A percentile compares a stretch with the other conserved stretches of the same genome.
These are phyloP conservation scores for Effrenium voratum DNA, from an alignment of 73 alveolate genomes.

Conservation along the genomic window DNA sequence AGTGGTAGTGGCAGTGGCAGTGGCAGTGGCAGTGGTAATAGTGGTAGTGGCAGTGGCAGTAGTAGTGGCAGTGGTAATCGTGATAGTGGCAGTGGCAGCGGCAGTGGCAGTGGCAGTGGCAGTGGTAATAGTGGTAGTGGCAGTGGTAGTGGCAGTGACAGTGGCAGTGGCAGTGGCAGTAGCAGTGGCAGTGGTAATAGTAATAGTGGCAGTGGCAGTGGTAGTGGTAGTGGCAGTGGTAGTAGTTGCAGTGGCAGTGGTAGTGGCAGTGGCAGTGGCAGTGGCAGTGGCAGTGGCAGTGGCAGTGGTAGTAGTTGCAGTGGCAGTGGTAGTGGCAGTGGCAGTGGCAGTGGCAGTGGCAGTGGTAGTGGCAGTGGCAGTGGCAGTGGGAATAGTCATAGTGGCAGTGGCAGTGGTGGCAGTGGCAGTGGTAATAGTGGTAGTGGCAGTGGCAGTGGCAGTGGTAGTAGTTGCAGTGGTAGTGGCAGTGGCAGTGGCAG, in stretches of 20 bases:
- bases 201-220: neutral
- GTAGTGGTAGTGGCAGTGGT: neutral
- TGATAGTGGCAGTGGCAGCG: neutral
- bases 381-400: neutral
- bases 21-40: neutral
- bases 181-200: neutral
- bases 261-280: neutral
- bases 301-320: neutral
- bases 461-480: neutral
- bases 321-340: neutral
- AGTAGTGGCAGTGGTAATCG: neutral
- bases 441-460: neutral
- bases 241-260: neutral
- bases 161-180: neutral
- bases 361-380: neutral
- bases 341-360: neutral
- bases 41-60: neutral
- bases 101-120: conserved; percentile 17
- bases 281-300: neutral
- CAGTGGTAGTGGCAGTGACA: neutral
- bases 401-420: neutral
- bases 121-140: neutral
- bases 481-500: neutral
- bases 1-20: neutral
- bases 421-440: neutral